Percentiles rank a stretch among this genome's conserved stretches.
phyloP scores from a whole-genome alignment of 108 stramenopile genomes.

The Cyclotella sp. region DNA sequence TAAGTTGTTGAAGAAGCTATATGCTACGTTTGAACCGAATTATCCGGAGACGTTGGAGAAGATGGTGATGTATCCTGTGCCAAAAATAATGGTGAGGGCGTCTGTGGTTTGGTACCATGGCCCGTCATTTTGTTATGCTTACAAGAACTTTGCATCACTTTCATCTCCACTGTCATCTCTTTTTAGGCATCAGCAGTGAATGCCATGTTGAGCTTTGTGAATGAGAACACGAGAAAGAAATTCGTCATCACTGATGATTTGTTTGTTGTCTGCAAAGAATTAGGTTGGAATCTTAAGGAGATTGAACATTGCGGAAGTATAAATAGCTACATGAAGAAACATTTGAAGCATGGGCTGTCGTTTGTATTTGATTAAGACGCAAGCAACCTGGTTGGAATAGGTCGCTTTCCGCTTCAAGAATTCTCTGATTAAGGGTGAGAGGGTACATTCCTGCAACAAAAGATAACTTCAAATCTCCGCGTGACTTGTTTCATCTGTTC shows the following conservation, averaged over 20 bases:
- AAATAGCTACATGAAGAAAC: conserved; percentile 76
- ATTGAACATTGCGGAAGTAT: conserved; percentile 78
- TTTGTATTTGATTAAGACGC: conserved; percentile 61
- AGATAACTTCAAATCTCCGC: too few relatives aligned
- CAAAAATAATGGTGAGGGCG: conserved; percentile 41
- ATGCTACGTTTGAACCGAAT: conserved; percentile 78
- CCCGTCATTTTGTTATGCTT: background rate
- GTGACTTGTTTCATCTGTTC: too few relatives aligned
- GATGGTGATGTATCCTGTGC: conserved; percentile 88
- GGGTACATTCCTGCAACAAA: too few relatives aligned
- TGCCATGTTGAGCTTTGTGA: conserved; percentile 77
- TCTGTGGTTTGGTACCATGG: background rate
- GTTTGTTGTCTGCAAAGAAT: conserved; percentile 67
- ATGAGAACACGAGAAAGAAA: conserved; percentile 82
- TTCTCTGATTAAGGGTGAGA: too few relatives aligned
- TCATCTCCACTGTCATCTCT: background rate
- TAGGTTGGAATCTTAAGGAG: conserved; percentile 79
- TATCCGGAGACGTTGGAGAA: conserved; percentile 76
- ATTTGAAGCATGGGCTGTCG: conserved; percentile 67
- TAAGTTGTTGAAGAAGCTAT: conserved; percentile 69
- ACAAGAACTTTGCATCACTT: background rate
- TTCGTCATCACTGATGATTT: conserved; percentile 84
- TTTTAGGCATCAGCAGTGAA: conserved; percentile 54
- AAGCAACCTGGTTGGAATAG: too few relatives aligned
- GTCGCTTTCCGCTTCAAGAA: too few relatives aligned